phyloP scores from a whole-genome alignment of 176 grass and related monocot genomes.

The Saccharum officinarum region DNA sequence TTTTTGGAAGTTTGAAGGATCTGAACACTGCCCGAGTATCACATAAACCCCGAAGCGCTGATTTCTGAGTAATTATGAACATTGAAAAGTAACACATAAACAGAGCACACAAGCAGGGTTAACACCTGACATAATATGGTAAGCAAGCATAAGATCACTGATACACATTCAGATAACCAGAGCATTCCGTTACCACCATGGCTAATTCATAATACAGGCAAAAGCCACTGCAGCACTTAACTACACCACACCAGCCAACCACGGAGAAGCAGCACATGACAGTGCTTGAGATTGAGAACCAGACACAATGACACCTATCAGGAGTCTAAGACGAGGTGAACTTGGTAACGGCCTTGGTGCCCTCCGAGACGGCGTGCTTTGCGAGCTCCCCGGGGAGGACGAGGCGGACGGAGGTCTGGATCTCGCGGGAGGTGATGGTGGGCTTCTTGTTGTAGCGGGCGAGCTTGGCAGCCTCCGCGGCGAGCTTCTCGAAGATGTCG shows the following conservation, averaged over 20 bases:
- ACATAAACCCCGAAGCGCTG: too few species aligned
- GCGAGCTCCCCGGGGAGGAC: slow-evolving; percentile 64
- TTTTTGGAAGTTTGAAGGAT: too few species aligned
- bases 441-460: slow-evolving; percentile 64
- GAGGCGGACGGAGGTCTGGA: slow-evolving; percentile 57
- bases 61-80: too few species aligned
- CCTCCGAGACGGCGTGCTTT: slow-evolving; percentile 72
- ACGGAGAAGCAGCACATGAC: too few species aligned
- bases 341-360: slow-evolving; percentile 70
- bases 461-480: slow-evolving; percentile 49
- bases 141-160: neutral
- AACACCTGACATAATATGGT: neutral
- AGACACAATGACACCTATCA: too few species aligned
- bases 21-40: too few species aligned
- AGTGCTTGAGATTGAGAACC: too few species aligned
- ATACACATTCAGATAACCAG: neutral
- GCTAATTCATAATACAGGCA: neutral
- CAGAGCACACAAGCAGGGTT: neutral
- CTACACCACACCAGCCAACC: neutral
- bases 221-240: neutral
- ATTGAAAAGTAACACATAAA: too few species aligned
- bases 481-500: slow-evolving; percentile 88
- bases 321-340: slow-evolving; percentile 44
- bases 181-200: neutral
- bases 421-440: slow-evolving; percentile 72